Evolutionary conservation across 148 eudicot genomes (phyloP).

Genomic region (Cornus controversa): DNA sequence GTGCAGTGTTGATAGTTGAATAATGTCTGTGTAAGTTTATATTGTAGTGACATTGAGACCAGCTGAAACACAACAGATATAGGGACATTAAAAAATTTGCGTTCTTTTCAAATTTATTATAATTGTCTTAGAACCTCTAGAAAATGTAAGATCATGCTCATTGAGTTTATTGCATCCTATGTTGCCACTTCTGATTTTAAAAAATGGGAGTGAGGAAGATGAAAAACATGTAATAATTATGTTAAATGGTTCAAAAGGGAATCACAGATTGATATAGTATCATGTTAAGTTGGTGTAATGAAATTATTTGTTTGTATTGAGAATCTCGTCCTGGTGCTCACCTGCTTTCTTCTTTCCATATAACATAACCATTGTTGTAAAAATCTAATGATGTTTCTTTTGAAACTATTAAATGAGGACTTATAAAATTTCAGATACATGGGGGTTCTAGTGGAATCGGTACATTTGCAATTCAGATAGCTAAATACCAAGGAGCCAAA

Average conservation of each 20-base stretch:
- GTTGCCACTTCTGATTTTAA: background rate
- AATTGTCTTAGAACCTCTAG: background rate
- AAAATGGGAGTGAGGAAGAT: background rate
- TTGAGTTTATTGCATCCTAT: background rate
- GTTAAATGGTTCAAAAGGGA: background rate
- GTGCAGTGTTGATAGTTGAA: background rate
- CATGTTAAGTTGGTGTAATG: background rate
- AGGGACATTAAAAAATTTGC: background rate
- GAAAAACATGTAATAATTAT: background rate
- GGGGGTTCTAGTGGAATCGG: conserved; percentile 99
- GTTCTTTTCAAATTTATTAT: background rate
- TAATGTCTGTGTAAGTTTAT: background rate
- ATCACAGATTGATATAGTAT: background rate
- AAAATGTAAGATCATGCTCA: background rate
- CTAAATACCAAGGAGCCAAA: conserved; percentile 44
- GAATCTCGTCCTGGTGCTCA: too few relatives aligned
- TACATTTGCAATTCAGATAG: conserved; percentile 88
- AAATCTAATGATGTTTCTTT: background rate
- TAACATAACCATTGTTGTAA: background rate
- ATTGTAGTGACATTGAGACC: background rate
- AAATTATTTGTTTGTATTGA: background rate
- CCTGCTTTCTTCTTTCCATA: too few relatives aligned
- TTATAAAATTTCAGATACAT: conserved; percentile 49
- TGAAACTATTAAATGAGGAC: background rate
- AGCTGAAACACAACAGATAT: background rate